Percentiles rank a stretch among this genome's conserved stretches.
Evolutionary conservation across 2,329 filamentous ascomycete genomes (phyloP).

Genomic region (Colletotrichum tofieldiae): DNA sequence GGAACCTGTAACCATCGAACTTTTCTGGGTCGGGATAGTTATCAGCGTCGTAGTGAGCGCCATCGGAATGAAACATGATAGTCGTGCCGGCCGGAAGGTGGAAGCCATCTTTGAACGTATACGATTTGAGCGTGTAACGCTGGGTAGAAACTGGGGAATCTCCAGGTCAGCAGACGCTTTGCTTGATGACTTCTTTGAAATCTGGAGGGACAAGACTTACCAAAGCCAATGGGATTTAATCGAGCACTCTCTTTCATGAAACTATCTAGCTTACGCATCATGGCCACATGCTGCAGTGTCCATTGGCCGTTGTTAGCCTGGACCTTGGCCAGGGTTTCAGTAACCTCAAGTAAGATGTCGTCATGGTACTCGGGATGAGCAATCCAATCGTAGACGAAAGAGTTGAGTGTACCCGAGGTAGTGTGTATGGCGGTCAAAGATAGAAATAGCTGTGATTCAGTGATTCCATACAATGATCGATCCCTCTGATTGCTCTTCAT

Average conservation of each 20-base stretch:
- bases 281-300: conserved; percentile 12
- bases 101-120: conserved; percentile 13
- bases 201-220: background rate
- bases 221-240: background rate
- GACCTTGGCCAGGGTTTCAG: background rate
- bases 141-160: background rate
- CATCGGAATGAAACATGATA: background rate
- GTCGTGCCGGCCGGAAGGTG: conserved; percentile 9
- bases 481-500: background rate
- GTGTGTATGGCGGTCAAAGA: conserved; percentile 19
- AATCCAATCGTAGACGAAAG: conserved; percentile 12
- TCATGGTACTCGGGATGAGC: conserved; percentile 20
- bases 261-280: conserved; percentile 16
- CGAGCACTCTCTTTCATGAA: conserved; percentile 19
- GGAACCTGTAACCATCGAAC: conserved; percentile 11
- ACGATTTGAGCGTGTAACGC: background rate
- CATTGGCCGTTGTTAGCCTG: background rate
- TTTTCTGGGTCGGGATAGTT: conserved; percentile 6
- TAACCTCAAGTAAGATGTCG: background rate
- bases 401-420: conserved; percentile 1
- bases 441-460: background rate
- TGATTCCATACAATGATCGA: background rate
- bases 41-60: background rate
- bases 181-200: background rate
- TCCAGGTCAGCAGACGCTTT: background rate